Evolutionary conservation across 2,329 filamentous ascomycete species (phyloP), one percentile per base, ranked within the genome.

Genomic region (Calonectria naviculata): DNA sequence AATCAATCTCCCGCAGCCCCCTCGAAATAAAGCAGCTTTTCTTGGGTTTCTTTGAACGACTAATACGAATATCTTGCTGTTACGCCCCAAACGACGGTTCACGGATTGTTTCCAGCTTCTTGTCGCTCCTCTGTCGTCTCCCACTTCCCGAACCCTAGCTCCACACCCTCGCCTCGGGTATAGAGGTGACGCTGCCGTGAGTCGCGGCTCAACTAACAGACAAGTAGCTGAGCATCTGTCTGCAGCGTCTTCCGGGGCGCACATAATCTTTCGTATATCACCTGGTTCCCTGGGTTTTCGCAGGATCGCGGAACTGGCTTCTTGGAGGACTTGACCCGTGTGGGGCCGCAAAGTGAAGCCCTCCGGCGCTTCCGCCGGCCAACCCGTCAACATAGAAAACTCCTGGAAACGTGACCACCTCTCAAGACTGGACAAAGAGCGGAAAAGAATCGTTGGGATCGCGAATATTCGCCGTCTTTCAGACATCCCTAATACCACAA

Each of bases 121-220:
- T 67, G 29, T 34, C 24, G 56, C 47, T 63, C 38, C 17, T 26
- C 47, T 58, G 56, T 61, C 26, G 31, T 17, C 61, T 67, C 60
- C 68, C 64, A 70, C 63, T 31, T 72, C 67, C 60, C 68, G 46
- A 65, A 41, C 73, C 56, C 73, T 73, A 58, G 74, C 74, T 77
- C 76, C 75, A 77, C 76, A 72, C 65, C 66, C 65, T 65, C 70
- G 66, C 60, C 71, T 73, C 47, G 36, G 21, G 24, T 56, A 36
- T 63, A 71, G 71, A 72, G 47, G 67, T 63, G 65, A 71, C 56
- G 54, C 65, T 71, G 68, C 65, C 54, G 60, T 64, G 46, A 67
- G 66, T 71, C 76, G 75, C 76, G 73, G 73, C 74, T 74, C 64
- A 52, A 77, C 75, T 77, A 76, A 78, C 60, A 75, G 42, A 71